Percentiles rank a stretch among this genome's conserved stretches.
phyloP scores from a whole-genome alignment of 495 filamentous ascomycete species.

The Lepidopterella palustris region DNA sequence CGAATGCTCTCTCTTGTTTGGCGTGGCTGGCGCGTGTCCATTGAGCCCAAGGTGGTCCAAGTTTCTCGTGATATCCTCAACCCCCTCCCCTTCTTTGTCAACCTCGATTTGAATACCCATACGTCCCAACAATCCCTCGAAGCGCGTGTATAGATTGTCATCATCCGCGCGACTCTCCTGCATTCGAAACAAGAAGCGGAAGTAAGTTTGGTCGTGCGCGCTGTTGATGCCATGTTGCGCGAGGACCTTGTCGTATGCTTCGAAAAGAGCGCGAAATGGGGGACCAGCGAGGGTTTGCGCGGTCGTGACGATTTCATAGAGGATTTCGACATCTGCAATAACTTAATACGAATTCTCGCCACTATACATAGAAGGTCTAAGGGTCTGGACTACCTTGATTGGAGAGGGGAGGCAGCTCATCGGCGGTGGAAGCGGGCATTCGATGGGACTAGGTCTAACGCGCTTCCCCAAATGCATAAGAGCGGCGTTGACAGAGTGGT shows the following conservation, averaged over 20 bases:
- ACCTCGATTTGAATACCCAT: conserved; percentile 64
- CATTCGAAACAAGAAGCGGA: conserved; percentile 75
- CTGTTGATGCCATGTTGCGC: conserved; percentile 58
- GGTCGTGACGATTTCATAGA: conserved; percentile 67
- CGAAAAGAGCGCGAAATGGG: conserved; percentile 73
- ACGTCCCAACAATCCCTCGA: conserved; percentile 55
- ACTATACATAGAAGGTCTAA: not conserved
- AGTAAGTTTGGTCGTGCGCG: conserved; percentile 65
- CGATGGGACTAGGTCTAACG: conserved; percentile 21
- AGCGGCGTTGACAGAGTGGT: not conserved
- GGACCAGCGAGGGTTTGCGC: conserved; percentile 58
- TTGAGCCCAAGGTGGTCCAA: conserved; percentile 10
- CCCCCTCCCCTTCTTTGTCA: conserved; percentile 40
- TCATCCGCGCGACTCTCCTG: conserved; percentile 42
- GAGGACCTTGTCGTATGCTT: conserved; percentile 68
- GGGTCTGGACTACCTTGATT: conserved; percentile 52
- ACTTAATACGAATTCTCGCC: not conserved
- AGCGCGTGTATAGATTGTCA: conserved; percentile 53
- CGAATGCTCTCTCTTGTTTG: conserved; percentile 20
- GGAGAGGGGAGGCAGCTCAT: conserved; percentile 35
- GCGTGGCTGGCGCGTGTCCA: not conserved
- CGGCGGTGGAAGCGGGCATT: conserved; percentile 31
- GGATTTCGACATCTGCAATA: conserved; percentile 62
- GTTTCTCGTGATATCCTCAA: conserved; percentile 33
- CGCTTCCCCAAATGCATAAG: conserved; percentile 24